phyloP scores from a whole-genome alignment of 352 stramenopile species.

The Globisporangium megalacanthum region DNA sequence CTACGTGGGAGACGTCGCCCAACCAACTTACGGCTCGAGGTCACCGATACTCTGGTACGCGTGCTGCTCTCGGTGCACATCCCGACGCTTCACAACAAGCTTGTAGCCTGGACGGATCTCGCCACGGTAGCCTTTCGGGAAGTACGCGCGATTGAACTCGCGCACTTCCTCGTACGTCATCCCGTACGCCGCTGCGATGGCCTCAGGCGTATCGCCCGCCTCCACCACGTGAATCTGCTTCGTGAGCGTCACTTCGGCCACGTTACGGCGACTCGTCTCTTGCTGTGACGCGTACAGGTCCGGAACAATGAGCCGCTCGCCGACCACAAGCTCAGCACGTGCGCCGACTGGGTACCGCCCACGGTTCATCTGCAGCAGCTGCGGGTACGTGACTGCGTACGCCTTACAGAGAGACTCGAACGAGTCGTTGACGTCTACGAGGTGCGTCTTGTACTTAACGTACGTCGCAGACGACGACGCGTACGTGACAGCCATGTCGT shows the following conservation, averaged over 20 bases:
- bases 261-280: constrained; percentile 54
- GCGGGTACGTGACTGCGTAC: constrained; percentile 63
- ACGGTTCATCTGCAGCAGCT: constrained; percentile 77
- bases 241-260: constrained; percentile 77
- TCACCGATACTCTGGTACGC: constrained; percentile 25
- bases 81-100: constrained; percentile 68
- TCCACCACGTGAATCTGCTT: constrained; percentile 86
- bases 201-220: constrained; percentile 62
- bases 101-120: constrained; percentile 77
- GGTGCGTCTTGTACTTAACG: constrained; percentile 67
- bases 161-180: constrained; percentile 86
- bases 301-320: constrained; percentile 71
- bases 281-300: constrained; percentile 49
- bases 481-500: constrained; percentile 13
- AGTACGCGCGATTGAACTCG: constrained; percentile 83
- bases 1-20: neutral
- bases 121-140: constrained; percentile 79
- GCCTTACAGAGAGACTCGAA: constrained; percentile 67
- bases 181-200: constrained; percentile 45
- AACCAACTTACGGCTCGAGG: neutral
- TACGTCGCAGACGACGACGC: constrained; percentile 37
- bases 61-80: constrained; percentile 6
- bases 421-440: constrained; percentile 41
- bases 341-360: constrained; percentile 60
- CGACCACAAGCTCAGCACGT: constrained; percentile 48